phyloP scores from a whole-genome alignment of 129 eudicot genomes.

The Flaveria bidentis region DNA sequence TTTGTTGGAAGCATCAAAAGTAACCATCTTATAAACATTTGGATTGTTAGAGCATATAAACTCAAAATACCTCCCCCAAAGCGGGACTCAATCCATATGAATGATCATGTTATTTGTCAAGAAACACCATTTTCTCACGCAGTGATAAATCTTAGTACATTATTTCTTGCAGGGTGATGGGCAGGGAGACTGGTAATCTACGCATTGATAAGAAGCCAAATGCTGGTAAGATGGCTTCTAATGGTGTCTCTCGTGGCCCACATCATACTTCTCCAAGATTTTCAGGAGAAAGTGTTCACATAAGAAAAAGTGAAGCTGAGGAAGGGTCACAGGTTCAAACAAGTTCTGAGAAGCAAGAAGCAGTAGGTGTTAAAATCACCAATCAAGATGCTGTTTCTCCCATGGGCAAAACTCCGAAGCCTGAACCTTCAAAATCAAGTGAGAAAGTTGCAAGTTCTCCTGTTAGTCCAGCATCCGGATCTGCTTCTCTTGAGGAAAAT shows the following conservation, averaged over 20 bases:
- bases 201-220: conserved; percentile 57
- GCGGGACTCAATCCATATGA: background rate
- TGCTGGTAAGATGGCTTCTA: conserved; percentile 45
- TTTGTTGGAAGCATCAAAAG: background rate
- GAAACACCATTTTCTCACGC: background rate
- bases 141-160: background rate
- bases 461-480: conserved; percentile 48
- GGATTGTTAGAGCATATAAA: background rate
- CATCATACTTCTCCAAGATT: conserved; percentile 46
- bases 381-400: conserved; percentile 41
- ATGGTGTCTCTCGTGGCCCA: conserved; percentile 43
- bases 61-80: background rate
- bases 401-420: conserved; percentile 43
- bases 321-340: conserved; percentile 47
- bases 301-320: conserved; percentile 36
- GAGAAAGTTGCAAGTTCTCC: conserved; percentile 59
- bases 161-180: conserved; percentile 66
- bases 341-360: conserved; percentile 53
- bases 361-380: conserved; percentile 44
- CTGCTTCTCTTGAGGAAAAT: conserved; percentile 47
- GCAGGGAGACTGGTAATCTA: conserved; percentile 65
- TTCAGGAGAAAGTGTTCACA: conserved; percentile 38
- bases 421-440: conserved; percentile 57
- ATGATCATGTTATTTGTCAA: background rate
- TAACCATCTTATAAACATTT: background rate